Base-by-base conservation (phyloP, 345 rosid genomes). In the Ceriops tagal region DNA sequence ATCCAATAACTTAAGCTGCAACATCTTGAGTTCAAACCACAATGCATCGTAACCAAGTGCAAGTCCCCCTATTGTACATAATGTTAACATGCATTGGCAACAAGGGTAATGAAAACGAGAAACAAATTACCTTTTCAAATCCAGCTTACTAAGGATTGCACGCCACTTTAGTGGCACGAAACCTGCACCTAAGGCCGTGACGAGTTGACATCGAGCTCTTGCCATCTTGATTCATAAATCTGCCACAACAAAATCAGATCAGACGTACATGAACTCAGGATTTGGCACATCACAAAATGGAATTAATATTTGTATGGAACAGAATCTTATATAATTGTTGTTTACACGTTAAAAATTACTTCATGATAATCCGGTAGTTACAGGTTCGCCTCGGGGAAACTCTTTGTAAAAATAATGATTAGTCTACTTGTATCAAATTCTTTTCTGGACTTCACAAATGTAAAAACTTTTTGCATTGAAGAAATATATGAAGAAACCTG, bases 181-280 rank as follows among this genome's bases (percentile, higher is more conserved):
- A 87, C 92, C 99, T 46, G 90, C 98, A 79, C 98, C 99, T 66
- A 95, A 80, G 64, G 92, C 96, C 21, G 99, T 77, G 35, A 95
- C 81, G 72, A 79, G 89, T 79, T 89, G 71, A 69, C 98, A 92
- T 74, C 99, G 97, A 61, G 87, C 88, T 86, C 87, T 73, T 56
- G 96, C 98, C 96, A 95, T 95, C 63, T 87, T 82, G 43, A 95
- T 98, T 26, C 97, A 98, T 27, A 86, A 71, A 79, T 95, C 99
- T 18, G 99, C 99, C 99, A 92, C 92, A 69, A 90, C 88, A 80
- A 95, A 84, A 6, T 96, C 92, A 83, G 92, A 96, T 7, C 97
- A 92, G 72, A 92, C 88, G 77, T 84, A 76, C 52, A 92, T 92
- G 69, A 31, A 31, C 6, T 31, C 34, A 31, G 34, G 6, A 31